Conservation (phyloP, 225 moss, liverwort and hornwort species). For the Antitrichia curtipendula region DNA sequence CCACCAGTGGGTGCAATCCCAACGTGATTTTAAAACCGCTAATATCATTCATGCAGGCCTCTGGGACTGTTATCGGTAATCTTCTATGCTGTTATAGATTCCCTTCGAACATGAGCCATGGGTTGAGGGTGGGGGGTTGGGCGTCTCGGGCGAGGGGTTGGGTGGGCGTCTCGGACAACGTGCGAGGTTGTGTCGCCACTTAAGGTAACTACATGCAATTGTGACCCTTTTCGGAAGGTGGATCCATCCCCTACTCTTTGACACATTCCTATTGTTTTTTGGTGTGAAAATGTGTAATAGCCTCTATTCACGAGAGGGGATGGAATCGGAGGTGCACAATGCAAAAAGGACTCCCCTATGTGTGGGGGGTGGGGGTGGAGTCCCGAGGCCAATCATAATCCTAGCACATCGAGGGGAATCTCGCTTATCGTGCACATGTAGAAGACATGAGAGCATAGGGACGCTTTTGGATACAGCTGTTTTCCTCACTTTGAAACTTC, state of each 20-base stretch:
- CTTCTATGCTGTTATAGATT: slow-evolving; percentile 1
- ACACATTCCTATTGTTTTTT: too few relatives aligned
- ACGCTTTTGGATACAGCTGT: accelerated
- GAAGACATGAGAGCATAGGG: background rate
- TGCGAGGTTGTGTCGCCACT: background rate
- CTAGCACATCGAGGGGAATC: background rate
- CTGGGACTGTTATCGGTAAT: background rate
- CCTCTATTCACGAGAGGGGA: background rate
- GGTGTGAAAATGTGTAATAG: too few relatives aligned
- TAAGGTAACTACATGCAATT: background rate
- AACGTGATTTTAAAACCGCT: background rate
- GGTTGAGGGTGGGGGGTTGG: too few relatives aligned
- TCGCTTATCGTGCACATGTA: background rate
- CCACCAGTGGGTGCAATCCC: background rate
- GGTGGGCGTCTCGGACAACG: background rate
- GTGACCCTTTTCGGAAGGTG: background rate
- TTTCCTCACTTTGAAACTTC: background rate
- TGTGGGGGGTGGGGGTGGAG: background rate
- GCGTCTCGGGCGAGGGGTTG: too few relatives aligned
- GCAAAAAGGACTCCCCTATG: background rate
- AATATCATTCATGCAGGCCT: background rate
- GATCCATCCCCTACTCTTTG: background rate
- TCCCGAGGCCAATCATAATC: background rate
- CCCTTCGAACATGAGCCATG: background rate
- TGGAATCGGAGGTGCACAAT: background rate